Conservation (phyloP, 345 rosid species). For the Sapria himalayana region DNA sequence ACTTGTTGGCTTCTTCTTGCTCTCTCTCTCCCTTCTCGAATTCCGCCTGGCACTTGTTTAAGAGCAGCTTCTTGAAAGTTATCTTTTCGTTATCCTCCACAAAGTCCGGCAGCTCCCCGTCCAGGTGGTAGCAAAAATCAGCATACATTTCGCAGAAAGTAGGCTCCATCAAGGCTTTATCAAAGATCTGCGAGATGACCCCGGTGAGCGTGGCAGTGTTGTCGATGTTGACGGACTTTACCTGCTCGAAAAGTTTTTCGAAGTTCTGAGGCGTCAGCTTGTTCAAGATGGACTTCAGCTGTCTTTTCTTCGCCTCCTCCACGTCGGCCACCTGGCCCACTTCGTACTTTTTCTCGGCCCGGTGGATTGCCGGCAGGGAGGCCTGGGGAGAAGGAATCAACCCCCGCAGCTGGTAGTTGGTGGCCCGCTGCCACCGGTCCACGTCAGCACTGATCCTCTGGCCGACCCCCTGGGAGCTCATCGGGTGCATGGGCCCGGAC, state of each 20-base stretch:
- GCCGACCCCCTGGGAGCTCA: constrained; percentile 43
- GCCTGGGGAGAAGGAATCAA: constrained; percentile 73
- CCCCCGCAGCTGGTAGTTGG: constrained; percentile 48
- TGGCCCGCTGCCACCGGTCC: constrained; percentile 74
- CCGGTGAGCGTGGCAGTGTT: constrained; percentile 50
- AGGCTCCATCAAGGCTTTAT: constrained; percentile 95
- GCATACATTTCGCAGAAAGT: constrained; percentile 98
- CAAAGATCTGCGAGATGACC: constrained; percentile 83
- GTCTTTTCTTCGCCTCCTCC: constrained; percentile 76
- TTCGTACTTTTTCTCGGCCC: constrained; percentile 79
- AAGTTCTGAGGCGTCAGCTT: constrained; percentile 95
- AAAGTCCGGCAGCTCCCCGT: constrained; percentile 56
- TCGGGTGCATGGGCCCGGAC: constrained; percentile 52
- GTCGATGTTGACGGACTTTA: constrained; percentile 66
- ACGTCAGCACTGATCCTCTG: constrained; percentile 41
- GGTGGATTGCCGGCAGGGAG: constrained; percentile 74
- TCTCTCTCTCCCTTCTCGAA: constrained; percentile 88
- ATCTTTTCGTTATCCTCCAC: constrained; percentile 49
- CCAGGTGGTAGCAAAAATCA: constrained; percentile 49
- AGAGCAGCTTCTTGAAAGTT: constrained; percentile 67
- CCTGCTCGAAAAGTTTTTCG: constrained; percentile 81
- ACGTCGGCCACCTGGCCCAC: constrained; percentile 61
- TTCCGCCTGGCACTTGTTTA: constrained; percentile 92
- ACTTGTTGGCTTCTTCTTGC: constrained; percentile 83
- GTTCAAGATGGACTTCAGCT: constrained; percentile 70